A percentile compares a stretch with the other conserved stretches of the same genome.
phyloP scores from a whole-genome alignment of 805 yeast genomes.

The Candida awuae region DNA sequence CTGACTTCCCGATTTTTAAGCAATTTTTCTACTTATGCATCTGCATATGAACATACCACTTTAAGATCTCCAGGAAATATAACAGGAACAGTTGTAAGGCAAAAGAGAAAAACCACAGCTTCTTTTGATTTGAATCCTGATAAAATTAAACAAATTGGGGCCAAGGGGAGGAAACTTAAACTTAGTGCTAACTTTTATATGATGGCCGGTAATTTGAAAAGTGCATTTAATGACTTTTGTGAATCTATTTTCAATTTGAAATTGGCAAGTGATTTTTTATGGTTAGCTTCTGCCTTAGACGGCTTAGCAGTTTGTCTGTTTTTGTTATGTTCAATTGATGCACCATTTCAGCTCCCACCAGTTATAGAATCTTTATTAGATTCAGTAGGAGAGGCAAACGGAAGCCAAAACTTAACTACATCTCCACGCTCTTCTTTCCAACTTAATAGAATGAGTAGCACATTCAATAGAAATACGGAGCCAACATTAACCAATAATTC shows the following conservation, averaged over 20 bases:
- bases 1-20: slow-evolving; percentile 55
- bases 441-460: slow-evolving; percentile 14
- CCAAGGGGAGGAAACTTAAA: slow-evolving; percentile 68
- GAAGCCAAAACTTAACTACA: slow-evolving; percentile 26
- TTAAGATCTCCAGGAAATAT: slow-evolving; percentile 69
- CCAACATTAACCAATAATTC: slow-evolving; percentile 5
- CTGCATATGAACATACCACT: slow-evolving; percentile 71
- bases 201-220: slow-evolving; percentile 68
- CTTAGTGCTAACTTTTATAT: slow-evolving; percentile 69
- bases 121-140: slow-evolving; percentile 28
- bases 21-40: slow-evolving; percentile 59
- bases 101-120: slow-evolving; percentile 22
- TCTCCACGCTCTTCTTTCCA: slow-evolving; percentile 45
- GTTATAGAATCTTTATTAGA: slow-evolving; percentile 21
- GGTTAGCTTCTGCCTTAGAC: slow-evolving; percentile 88
- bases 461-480: background rate
- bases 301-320: slow-evolving; percentile 63
- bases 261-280: slow-evolving; percentile 63
- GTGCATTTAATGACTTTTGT: slow-evolving; percentile 65
- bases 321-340: slow-evolving; percentile 48
- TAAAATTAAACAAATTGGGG: slow-evolving; percentile 32
- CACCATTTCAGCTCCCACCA: slow-evolving; percentile 42
- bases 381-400: slow-evolving; percentile 20
- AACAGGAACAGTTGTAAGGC: slow-evolving; percentile 14
- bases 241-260: slow-evolving; percentile 59